Conservation (phyloP, 768 basidiomycete genomes). For the Lentinula aciculospora region DNA sequence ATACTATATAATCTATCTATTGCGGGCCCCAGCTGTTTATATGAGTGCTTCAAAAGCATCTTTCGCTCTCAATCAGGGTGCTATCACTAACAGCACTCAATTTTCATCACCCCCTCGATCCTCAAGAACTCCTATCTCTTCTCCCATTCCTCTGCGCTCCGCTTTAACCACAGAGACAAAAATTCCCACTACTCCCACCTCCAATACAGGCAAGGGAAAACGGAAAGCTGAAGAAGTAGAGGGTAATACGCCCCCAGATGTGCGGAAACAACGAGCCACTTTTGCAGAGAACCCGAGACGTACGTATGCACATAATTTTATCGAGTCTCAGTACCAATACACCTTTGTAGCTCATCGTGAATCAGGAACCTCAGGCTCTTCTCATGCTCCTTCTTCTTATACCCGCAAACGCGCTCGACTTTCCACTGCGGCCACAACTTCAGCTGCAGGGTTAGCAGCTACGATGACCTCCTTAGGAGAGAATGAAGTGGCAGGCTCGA, state of each 20-base stretch:
- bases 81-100: not conserved
- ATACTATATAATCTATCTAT: not conserved
- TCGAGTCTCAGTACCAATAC: slow-evolving; percentile 10
- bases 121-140: not conserved
- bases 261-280: slow-evolving; percentile 42
- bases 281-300: slow-evolving; percentile 62
- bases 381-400: slow-evolving; percentile 67
- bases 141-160: not conserved
- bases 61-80: not conserved
- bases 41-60: not conserved
- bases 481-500: slow-evolving; percentile 25
- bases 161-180: slow-evolving; percentile 11
- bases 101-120: not conserved
- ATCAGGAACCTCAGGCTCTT: slow-evolving; percentile 40
- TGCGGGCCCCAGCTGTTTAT: not conserved
- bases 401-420: slow-evolving; percentile 66
- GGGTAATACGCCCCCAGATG: slow-evolving; percentile 57
- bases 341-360: slow-evolving; percentile 42
- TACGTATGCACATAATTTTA: slow-evolving; percentile 49
- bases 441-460: slow-evolving; percentile 7
- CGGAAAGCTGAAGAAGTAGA: slow-evolving; percentile 74
- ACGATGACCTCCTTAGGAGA: slow-evolving; percentile 23
- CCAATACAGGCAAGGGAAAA: slow-evolving; percentile 41
- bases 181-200: slow-evolving; percentile 26
- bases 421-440: slow-evolving; percentile 22